Evolutionary conservation across 495 filamentous ascomycete genomes (phyloP).

Genomic region (Penicillium ochrochloron): DNA sequence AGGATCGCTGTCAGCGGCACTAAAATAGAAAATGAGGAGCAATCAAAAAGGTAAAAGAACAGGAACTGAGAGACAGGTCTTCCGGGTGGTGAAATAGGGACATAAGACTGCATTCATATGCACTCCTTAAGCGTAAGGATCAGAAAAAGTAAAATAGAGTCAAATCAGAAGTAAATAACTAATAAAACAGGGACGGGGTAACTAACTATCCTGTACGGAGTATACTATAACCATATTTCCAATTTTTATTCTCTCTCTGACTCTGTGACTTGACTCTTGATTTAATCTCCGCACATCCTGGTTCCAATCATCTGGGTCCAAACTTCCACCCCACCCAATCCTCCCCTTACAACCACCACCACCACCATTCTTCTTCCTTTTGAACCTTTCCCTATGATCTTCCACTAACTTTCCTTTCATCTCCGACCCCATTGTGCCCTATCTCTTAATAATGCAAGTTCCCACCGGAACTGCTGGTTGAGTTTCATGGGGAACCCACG

Average conservation of each 20-base stretch:
- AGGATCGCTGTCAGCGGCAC: constrained; percentile 14
- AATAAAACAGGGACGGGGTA: too few species aligned
- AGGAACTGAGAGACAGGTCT: not conserved
- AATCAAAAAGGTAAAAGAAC: constrained; percentile 5
- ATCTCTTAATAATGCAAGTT: constrained; percentile 20
- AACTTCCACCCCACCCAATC: constrained; percentile 1
- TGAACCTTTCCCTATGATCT: constrained; percentile 4
- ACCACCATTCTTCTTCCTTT: not conserved
- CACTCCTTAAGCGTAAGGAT: not conserved
- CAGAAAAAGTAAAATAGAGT: not conserved
- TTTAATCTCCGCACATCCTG: constrained; percentile 37
- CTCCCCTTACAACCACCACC: constrained; percentile 20
- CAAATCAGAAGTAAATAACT: not conserved
- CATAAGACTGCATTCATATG: not conserved
- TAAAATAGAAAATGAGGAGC: constrained; percentile 16
- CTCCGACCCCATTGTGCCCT: constrained; percentile 1
- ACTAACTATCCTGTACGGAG: too few species aligned
- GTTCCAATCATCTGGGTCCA: constrained; percentile 30
- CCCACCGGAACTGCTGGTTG: constrained; percentile 15
- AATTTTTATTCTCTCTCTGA: not conserved
- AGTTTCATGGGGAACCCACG: constrained; percentile 21
- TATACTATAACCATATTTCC: too few species aligned
- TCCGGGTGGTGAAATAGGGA: not conserved
- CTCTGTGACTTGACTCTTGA: not conserved
- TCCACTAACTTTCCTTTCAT: not conserved